Evolutionary conservation across 768 basidiomycete species (phyloP).

Genomic region (Podaxis sp.): DNA sequence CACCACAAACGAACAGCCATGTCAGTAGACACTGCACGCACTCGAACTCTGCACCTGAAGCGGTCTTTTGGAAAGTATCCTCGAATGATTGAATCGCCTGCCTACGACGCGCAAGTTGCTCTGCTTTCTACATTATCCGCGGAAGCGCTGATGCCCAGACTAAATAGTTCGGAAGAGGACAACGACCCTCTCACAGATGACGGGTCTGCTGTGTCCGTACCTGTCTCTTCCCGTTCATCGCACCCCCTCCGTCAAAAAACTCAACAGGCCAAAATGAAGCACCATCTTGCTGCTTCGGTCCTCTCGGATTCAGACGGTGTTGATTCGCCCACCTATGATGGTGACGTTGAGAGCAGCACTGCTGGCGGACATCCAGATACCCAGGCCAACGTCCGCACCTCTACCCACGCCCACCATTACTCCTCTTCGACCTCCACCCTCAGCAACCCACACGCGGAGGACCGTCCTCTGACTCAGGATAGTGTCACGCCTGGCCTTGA

Average conservation of each 20-base stretch:
- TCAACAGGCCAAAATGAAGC: constrained; percentile 32
- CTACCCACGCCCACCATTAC: constrained; percentile 34
- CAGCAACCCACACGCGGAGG: constrained; percentile 35
- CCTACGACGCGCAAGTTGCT: constrained; percentile 65
- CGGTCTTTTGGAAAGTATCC: constrained; percentile 72
- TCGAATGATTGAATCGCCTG: constrained; percentile 62
- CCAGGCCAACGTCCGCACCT: constrained; percentile 25
- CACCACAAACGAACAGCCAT: constrained; percentile 15
- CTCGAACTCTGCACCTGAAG: constrained; percentile 51
- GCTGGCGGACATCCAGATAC: constrained; percentile 43
- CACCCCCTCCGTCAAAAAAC: constrained; percentile 25
- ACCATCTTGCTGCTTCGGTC: constrained; percentile 54
- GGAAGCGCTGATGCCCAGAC: constrained; percentile 13
- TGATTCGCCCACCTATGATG: constrained; percentile 88
- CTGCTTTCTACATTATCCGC: neutral
- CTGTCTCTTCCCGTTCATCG: constrained; percentile 25
- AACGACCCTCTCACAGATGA: constrained; percentile 86
- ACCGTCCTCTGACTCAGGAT: constrained; percentile 16
- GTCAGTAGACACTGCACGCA: constrained; percentile 30
- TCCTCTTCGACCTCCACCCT: constrained; percentile 55
- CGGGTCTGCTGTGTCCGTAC: constrained; percentile 50
- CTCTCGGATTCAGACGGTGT: constrained; percentile 72
- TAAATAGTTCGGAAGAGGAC: constrained; percentile 76
- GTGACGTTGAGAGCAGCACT: constrained; percentile 80
- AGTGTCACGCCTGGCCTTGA: constrained; percentile 30